Evolutionary conservation across 2,329 filamentous ascomycete genomes (phyloP).

Genomic region (Celoporthe dispersa): DNA sequence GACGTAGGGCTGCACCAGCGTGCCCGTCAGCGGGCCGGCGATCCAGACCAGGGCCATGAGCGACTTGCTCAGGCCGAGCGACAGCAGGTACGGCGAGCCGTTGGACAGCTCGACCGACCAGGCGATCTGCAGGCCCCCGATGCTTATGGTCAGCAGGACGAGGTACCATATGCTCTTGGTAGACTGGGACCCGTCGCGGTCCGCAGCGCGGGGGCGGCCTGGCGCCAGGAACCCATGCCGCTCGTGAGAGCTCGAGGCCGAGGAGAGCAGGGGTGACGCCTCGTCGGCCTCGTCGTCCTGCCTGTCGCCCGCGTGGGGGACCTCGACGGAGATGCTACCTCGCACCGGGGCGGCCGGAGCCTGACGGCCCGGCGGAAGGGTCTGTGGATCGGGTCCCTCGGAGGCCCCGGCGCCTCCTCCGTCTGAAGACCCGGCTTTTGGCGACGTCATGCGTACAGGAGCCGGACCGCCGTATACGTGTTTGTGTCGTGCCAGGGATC

Average conservation of each 20-base stretch:
- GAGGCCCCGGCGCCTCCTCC: slow-evolving; percentile 34
- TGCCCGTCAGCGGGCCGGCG: slow-evolving; percentile 77
- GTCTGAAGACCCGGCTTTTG: slow-evolving; percentile 39
- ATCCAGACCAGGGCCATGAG: slow-evolving; percentile 86
- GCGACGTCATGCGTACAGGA: slow-evolving; percentile 45
- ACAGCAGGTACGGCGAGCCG: slow-evolving; percentile 83
- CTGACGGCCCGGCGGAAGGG: slow-evolving; percentile 27
- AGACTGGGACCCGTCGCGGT: slow-evolving; percentile 57
- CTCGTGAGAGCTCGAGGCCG: slow-evolving; percentile 41
- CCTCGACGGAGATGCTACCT: slow-evolving; percentile 33
- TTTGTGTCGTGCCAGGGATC: background rate
- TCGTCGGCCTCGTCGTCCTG: slow-evolving; percentile 42
- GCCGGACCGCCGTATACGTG: background rate
- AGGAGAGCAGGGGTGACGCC: slow-evolving; percentile 54
- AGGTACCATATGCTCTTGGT: slow-evolving; percentile 87
- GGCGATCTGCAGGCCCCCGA: slow-evolving; percentile 88
- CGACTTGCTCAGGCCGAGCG: slow-evolving; percentile 81
- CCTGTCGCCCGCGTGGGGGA: slow-evolving; percentile 32
- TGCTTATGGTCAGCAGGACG: slow-evolving; percentile 81
- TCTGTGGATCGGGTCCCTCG: slow-evolving; percentile 32
- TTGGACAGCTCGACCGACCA: slow-evolving; percentile 96
- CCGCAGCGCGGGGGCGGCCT: slow-evolving; percentile 33
- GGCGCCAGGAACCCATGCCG: slow-evolving; percentile 41
- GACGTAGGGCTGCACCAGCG: slow-evolving; percentile 80
- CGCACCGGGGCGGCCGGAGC: slow-evolving; percentile 30